Evolutionary conservation across 1,139 yeast species (phyloP).

Genomic region (Geotrichum bryndzae): DNA sequence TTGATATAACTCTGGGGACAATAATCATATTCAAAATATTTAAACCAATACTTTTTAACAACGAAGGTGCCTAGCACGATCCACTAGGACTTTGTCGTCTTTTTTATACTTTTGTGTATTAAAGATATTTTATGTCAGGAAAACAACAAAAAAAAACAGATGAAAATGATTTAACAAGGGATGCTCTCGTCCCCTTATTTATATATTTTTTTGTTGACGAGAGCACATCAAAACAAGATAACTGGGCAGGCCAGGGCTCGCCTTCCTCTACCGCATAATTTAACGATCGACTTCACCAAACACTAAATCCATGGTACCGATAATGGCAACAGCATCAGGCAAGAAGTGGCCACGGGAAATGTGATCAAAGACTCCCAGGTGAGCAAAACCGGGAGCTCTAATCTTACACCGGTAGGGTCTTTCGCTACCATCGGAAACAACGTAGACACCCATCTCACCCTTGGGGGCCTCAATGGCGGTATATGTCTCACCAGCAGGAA

Average conservation of each 20-base stretch:
- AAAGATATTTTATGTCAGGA: background rate
- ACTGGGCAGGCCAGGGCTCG: background rate
- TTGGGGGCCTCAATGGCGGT: constrained; percentile 92
- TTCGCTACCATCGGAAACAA: constrained; percentile 84
- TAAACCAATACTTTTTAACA: background rate
- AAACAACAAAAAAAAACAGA: background rate
- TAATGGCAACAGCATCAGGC: constrained; percentile 90
- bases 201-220: background rate
- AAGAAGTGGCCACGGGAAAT: constrained; percentile 79
- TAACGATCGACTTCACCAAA: constrained; percentile 92
- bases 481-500: constrained; percentile 87
- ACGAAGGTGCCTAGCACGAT: background rate
- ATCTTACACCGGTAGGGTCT: constrained; percentile 90
- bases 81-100: background rate
- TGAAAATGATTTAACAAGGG: background rate
- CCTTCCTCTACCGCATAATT: constrained; percentile 16
- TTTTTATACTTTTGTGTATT: background rate
- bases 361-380: constrained; percentile 82
- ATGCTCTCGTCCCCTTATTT: background rate
- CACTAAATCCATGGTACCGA: constrained; percentile 93
- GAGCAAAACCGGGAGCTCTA: constrained; percentile 91
- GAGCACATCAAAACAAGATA: background rate
- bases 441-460: constrained; percentile 92
- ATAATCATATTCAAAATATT: background rate
- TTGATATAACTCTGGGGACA: too few relatives aligned